Conservation (phyloP, 2,329 filamentous ascomycete species). For the Talaromyces albobiverticillius region DNA sequence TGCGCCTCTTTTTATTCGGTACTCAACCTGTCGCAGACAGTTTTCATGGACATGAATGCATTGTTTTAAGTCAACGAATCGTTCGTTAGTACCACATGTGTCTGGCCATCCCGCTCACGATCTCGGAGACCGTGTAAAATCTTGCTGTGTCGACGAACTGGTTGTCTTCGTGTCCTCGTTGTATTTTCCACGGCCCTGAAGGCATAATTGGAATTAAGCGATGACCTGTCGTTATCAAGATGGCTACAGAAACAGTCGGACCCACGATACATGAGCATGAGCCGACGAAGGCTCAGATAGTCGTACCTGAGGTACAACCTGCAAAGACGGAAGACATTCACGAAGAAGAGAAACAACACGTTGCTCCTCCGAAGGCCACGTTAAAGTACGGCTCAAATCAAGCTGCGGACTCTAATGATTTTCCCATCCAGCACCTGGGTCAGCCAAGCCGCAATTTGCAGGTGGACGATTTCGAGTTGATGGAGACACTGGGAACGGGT, state of each 20-base stretch:
- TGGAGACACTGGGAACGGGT: constrained; percentile 52
- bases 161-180: neutral
- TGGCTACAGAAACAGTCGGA: constrained; percentile 40
- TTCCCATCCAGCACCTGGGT: constrained; percentile 18
- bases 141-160: neutral
- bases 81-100: neutral
- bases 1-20: neutral
- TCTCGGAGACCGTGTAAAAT: neutral
- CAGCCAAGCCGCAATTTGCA: constrained; percentile 25
- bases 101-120: neutral
- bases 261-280: constrained; percentile 30
- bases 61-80: neutral
- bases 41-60: neutral
- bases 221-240: constrained; percentile 34
- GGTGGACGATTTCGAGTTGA: constrained; percentile 44
- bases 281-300: constrained; percentile 20
- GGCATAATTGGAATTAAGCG: constrained; percentile 22
- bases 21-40: neutral
- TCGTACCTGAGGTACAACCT: constrained; percentile 15
- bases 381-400: neutral
- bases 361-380: constrained; percentile 21
- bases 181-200: neutral
- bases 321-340: constrained; percentile 18
- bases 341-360: constrained; percentile 28
- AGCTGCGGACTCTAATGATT: constrained; percentile 9